Percentiles rank a stretch among this genome's conserved stretches.
Conservation (phyloP, 2,329 filamentous ascomycete genomes). For the Teratosphaeria destructans region DNA sequence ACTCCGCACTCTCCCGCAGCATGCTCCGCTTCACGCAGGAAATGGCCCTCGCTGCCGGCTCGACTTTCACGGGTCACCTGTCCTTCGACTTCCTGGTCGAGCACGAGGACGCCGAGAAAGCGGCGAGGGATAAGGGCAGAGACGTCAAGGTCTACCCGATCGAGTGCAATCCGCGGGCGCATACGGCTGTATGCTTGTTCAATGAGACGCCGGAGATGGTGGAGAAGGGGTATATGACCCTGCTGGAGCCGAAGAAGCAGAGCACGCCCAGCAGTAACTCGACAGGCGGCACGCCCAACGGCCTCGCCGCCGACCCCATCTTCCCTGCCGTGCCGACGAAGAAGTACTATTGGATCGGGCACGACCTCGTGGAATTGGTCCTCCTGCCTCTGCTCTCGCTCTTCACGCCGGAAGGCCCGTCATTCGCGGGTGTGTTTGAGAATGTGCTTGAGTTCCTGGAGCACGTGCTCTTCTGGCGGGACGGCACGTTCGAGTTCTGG, state of each 20-base stretch:
- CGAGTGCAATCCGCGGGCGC: constrained; percentile 60
- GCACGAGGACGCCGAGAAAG: constrained; percentile 28
- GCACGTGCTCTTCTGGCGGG: constrained; percentile 38
- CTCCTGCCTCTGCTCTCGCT: constrained; percentile 38
- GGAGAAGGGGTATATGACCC: constrained; percentile 41
- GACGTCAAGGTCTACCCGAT: constrained; percentile 50
- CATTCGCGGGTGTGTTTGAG: constrained; percentile 16
- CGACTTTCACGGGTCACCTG: constrained; percentile 56
- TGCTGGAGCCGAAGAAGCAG: constrained; percentile 27
- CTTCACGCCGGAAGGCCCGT: constrained; percentile 18
- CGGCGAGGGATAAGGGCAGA: constrained; percentile 13
- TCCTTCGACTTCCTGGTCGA: constrained; percentile 62
- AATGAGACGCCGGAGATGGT: constrained; percentile 33
- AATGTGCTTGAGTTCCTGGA: constrained; percentile 25
- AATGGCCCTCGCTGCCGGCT: constrained; percentile 43
- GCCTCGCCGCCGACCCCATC: constrained; percentile 3
- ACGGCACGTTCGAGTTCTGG: constrained; percentile 39
- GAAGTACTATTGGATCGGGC: constrained; percentile 55
- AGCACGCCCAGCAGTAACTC: constrained; percentile 7
- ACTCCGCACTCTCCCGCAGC: constrained; percentile 44
- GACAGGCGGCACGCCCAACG: constrained; percentile 9
- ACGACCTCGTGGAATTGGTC: constrained; percentile 49
- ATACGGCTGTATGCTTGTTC: constrained; percentile 58
- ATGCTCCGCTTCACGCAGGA: constrained; percentile 56
- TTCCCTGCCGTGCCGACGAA: constrained; percentile 10